Base-by-base conservation (phyloP, 2,329 filamentous ascomycete genomes). In the Diaporthe aspalathi region DNA sequence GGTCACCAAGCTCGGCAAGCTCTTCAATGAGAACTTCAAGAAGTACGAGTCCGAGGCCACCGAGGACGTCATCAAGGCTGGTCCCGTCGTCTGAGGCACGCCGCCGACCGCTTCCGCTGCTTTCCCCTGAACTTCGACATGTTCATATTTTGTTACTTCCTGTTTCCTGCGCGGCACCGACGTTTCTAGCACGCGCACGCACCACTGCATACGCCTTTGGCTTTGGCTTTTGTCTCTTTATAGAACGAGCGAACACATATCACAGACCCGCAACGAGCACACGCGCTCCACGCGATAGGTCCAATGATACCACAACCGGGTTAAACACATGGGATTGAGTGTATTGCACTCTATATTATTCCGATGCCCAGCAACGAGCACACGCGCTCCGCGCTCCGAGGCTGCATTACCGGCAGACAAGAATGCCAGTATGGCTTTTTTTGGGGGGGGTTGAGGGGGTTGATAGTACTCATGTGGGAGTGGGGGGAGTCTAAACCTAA, bases 21-120 rank as follows among this genome's bases (percentile, higher is more conserved):
- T 98, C 74, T 99, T 99, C 88, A 90, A 92, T 79, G 94, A 98
- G 85, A 99, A 99, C 90, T 99, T 99, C 86, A 91, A 94, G 87
- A 97, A 98, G 88, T 98, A 97, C 86, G 88, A 91, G 78, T 91
- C 91, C 77, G 90, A 97, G 83, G 94, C 94, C 32, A 95, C 93
- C 40, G 87, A 89, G 76, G 93, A 95, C 47, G 93, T 95, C 62
- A 90, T 93, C 83, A 90, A 88, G 78, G 90, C 91, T 65, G 90
- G 89, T 9, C 90, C 90, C 22, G 74, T 80, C 43, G 76, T 83
- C 70, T 81, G 76, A 68, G 68, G 45, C 27, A 17, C 17, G 12
- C 24, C 29, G 16, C 8, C 27, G 27, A 49, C n/a, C 29, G 24
- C 20, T 29, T 52, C 27, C 22, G 40, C 11, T 24, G 35, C 49